phyloP scores from a whole-genome alignment of 768 basidiomycete species.

The Mycena metata region DNA sequence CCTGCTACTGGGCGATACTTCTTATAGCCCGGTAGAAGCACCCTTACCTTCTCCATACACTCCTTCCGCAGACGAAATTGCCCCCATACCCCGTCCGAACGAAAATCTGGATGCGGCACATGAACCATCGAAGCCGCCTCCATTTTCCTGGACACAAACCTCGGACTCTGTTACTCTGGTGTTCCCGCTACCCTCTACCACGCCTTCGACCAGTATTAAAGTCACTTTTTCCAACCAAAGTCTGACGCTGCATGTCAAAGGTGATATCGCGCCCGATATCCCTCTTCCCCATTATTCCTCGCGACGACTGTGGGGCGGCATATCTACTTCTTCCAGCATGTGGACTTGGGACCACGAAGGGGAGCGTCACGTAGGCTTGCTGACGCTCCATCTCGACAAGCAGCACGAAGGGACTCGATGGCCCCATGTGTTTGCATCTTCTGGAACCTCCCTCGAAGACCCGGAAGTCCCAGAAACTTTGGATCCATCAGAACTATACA shows the following conservation, averaged over 20 bases:
- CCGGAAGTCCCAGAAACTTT: conserved; percentile 89
- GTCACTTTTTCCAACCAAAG: conserved; percentile 75
- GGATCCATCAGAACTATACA: conserved; percentile 84
- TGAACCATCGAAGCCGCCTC: conserved; percentile 68
- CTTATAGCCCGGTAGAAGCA: conserved; percentile 60
- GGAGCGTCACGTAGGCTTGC: conserved; percentile 72
- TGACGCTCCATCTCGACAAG: conserved; percentile 92
- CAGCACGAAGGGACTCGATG: conserved; percentile 86
- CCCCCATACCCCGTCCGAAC: conserved; percentile 73
- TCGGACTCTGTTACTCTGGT: conserved; percentile 86
- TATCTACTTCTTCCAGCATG: conserved; percentile 83
- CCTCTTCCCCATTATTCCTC: conserved; percentile 71
- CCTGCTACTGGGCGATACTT: conserved; percentile 70
- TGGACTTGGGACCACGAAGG: conserved; percentile 95
- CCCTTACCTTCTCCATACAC: conserved; percentile 57
- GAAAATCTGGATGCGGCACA: conserved; percentile 65
- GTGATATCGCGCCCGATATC: conserved; percentile 48
- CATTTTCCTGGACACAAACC: conserved; percentile 96
- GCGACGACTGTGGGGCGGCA: conserved; percentile 82
- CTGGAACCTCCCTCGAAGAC: conserved; percentile 58
- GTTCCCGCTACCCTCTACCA: conserved; percentile 84
- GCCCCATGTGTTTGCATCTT: conserved; percentile 84
- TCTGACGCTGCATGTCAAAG: conserved; percentile 73
- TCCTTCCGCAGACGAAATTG: conserved; percentile 75
- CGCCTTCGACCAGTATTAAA: conserved; percentile 72